Evolutionary conservation across 768 basidiomycete species (phyloP).

Genomic region (Termitomyces sp.): DNA sequence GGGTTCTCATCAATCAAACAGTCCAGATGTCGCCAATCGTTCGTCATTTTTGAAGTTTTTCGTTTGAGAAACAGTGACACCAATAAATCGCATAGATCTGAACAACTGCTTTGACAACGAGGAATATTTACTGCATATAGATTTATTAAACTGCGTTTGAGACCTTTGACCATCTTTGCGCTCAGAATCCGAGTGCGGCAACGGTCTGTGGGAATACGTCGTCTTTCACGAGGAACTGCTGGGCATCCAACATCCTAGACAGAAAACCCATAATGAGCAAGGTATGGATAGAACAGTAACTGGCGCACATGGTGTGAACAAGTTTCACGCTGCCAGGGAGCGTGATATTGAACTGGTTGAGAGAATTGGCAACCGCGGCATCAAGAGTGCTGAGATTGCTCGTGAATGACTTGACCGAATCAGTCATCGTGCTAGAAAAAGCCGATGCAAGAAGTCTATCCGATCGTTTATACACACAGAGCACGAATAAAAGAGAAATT

Average conservation of each 20-base stretch:
- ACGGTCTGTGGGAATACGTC: slow-evolving; percentile 31
- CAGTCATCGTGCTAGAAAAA: slow-evolving; percentile 27
- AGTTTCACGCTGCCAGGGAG: slow-evolving; percentile 24
- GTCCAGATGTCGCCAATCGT: neutral
- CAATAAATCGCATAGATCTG: neutral
- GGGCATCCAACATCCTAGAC: slow-evolving; percentile 32
- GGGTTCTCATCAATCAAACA: no score
- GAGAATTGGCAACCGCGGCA: slow-evolving; percentile 24
- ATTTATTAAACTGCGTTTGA: neutral
- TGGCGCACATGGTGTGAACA: slow-evolving; percentile 29
- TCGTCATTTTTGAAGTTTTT: neutral
- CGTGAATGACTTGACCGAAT: slow-evolving; percentile 25
- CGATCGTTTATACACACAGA: neutral
- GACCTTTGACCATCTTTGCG: neutral
- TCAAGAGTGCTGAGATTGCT: slow-evolving; percentile 26
- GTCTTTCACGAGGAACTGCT: slow-evolving; percentile 30
- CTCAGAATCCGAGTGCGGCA: slow-evolving; percentile 30
- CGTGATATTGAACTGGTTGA: slow-evolving; percentile 28
- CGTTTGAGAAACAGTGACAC: neutral
- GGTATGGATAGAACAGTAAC: neutral
- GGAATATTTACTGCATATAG: slow-evolving; percentile 5
- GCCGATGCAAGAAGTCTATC: slow-evolving; percentile 26
- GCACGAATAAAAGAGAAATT: neutral
- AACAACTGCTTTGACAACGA: neutral
- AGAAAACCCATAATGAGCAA: neutral